Conservation (phyloP, 345 rosid genomes). For the Xanthoceras sorbifolium region DNA sequence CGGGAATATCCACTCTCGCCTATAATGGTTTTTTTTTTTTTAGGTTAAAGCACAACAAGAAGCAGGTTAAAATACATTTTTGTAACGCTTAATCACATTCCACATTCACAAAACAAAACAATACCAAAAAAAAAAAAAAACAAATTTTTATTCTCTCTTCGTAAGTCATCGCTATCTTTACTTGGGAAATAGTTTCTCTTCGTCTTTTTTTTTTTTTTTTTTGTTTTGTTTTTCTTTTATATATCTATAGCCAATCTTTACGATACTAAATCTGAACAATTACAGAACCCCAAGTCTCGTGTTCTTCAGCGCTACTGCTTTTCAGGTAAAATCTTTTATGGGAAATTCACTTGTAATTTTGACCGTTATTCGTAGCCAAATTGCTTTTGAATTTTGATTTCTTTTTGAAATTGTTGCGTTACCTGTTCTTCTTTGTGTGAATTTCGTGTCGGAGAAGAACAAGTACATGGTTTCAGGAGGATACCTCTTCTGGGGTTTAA, state of each 20-base stretch:
- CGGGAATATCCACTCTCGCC: conserved; percentile 9
- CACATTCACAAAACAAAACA: neutral
- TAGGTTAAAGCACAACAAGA: neutral
- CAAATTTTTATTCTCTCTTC: neutral
- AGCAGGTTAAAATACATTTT: neutral
- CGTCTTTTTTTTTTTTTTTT: no score
- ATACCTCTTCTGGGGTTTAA: conserved; percentile 6
- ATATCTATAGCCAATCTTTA: conserved; percentile 13
- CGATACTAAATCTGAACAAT: neutral
- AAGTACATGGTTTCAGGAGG: neutral
- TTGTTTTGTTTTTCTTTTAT: neutral
- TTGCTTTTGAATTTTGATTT: conserved; percentile 16
- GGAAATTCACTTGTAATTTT: conserved; percentile 5
- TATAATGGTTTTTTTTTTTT: neutral
- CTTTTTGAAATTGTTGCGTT: neutral
- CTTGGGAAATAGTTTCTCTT: conserved; percentile 20
- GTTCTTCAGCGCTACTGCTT: conserved; percentile 14
- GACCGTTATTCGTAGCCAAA: neutral
- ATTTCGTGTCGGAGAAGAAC: conserved; percentile 20
- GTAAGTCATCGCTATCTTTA: conserved; percentile 23
- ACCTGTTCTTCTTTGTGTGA: conserved; percentile 22
- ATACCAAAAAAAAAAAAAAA: neutral
- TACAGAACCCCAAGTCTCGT: conserved; percentile 25
- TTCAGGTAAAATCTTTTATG: conserved; percentile 29
- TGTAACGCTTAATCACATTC: neutral